phyloP scores from a whole-genome alignment of 2,329 filamentous ascomycete species.

The Furcasterigmium furcatum region DNA sequence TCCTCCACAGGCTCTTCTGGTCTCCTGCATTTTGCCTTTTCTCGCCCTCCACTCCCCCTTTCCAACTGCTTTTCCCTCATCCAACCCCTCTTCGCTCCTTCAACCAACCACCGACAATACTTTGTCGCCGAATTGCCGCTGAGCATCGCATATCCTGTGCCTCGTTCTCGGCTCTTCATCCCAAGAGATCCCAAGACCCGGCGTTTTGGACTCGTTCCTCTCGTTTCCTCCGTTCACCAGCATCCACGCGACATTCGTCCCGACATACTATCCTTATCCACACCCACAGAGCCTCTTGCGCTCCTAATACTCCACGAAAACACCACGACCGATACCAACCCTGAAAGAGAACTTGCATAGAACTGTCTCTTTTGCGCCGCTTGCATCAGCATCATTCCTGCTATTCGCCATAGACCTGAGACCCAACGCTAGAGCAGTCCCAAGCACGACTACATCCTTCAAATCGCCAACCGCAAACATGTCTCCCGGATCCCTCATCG shows the following conservation, averaged over 20 bases:
- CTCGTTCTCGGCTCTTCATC: background rate
- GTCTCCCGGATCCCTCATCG: constrained; percentile 42
- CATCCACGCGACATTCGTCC: background rate
- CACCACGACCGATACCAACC: too few species aligned
- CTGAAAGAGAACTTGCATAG: too few species aligned
- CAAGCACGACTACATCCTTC: too few species aligned
- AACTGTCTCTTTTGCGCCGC: too few species aligned
- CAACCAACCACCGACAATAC: background rate
- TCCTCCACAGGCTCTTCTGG: too few species aligned
- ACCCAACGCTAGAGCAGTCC: too few species aligned
- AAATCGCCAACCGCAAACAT: background rate
- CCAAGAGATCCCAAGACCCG: constrained; percentile 1
- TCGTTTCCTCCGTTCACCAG: background rate
- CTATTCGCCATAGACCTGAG: too few species aligned
- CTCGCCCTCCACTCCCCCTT: background rate
- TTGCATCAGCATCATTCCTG: too few species aligned
- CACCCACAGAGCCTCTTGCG: too few species aligned
- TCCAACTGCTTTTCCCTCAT: background rate
- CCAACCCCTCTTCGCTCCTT: constrained; percentile 1
- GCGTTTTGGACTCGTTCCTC: constrained; percentile 5
- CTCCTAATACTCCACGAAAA: too few species aligned
- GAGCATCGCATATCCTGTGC: background rate
- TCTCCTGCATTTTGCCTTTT: background rate
- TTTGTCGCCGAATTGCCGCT: background rate
- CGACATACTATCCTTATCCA: too few species aligned